These are phyloP conservation scores for Polygonum maritimum DNA, from an alignment of 148 eudicot genomes.

Conservation along the genomic window DNA sequence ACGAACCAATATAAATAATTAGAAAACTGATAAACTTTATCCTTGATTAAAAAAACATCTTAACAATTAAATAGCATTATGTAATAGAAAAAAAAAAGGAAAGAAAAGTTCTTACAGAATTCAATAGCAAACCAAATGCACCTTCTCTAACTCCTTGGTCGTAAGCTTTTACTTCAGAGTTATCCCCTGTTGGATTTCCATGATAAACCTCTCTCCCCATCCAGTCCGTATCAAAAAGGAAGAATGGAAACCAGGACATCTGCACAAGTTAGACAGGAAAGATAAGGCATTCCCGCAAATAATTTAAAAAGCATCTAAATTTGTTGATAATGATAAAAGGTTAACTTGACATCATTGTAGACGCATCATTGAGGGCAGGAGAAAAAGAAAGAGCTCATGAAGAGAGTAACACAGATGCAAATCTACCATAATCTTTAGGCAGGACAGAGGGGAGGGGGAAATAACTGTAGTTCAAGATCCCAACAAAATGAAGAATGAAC, in stretches of 20 bases:
- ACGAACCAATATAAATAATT: background rate
- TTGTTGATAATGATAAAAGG: background rate
- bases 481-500: background rate
- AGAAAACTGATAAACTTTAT: background rate
- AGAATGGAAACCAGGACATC: conserved; percentile 98
- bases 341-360: background rate
- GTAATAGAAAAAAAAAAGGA: background rate
- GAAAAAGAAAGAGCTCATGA: background rate
- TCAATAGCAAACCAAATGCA: conserved; percentile 98
- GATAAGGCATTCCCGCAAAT: background rate
- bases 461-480: background rate
- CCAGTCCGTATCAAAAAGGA: conserved; percentile 97
- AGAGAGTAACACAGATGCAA: background rate
- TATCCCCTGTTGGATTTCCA: conserved; percentile 62
- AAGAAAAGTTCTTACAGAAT: conserved; percentile 78
- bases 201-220: conserved; percentile 99
- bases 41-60: background rate
- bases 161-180: conserved; percentile 48
- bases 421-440: background rate
- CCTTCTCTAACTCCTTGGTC: conserved; percentile 98
- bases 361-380: background rate
- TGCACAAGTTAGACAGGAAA: conserved; percentile 18
- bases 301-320: background rate
- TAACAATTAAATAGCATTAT: background rate
- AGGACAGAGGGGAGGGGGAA: background rate